Base-by-base conservation (phyloP, 2,329 filamentous ascomycete genomes). In the Macrophomina tecta region DNA sequence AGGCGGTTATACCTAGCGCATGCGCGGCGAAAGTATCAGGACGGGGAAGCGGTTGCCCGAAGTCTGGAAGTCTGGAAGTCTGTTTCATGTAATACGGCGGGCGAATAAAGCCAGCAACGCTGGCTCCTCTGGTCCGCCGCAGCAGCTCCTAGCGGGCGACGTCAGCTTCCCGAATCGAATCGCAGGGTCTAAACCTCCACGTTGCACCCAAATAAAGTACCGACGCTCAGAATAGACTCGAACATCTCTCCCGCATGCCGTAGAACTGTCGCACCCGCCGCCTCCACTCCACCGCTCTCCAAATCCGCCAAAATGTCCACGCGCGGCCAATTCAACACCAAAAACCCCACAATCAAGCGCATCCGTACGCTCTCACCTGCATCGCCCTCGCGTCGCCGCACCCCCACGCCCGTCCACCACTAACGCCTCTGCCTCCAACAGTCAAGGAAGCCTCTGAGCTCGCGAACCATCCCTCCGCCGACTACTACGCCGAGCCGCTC, bases 361-460 rank as follows among this genome's bases (percentile, higher is more conserved):
- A 95, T 96, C 78, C 84, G 91, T 92, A 84, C 73, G 87, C 67
- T 65, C 18, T 12, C 23, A 23, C 23, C 23, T 23, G 23, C 61
- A 36, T 55, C 61, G 60, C 56, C 61, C 63, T 61, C 40, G 66
- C 62, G 66, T 65, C 56, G 34, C 60, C 66, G 56, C 64, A 53
- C 51, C 34, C 75, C 60, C 74, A 36, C 23, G 12, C 52, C 52
- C 49, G 23, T 23, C 23, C 23, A 23, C 65, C 23, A 51, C 73
- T 77, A 63, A 77, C 66, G 14, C 45, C 11, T 4, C 56, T 1
- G 16, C 12, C 77, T 30, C 73, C 18, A 53, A 51, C 71, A 92
- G 90, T 97, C 75, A 93, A 92, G 80, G 95, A 98, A 88, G 94
- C 94, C 67, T 86, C 91, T 68, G 95, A 98, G 78, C 87, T 99